Evolutionary conservation across 78 protist species (phyloP), one percentile per base, ranked within the genome.

Genomic region (Dictyostelium discoideum): DNA sequence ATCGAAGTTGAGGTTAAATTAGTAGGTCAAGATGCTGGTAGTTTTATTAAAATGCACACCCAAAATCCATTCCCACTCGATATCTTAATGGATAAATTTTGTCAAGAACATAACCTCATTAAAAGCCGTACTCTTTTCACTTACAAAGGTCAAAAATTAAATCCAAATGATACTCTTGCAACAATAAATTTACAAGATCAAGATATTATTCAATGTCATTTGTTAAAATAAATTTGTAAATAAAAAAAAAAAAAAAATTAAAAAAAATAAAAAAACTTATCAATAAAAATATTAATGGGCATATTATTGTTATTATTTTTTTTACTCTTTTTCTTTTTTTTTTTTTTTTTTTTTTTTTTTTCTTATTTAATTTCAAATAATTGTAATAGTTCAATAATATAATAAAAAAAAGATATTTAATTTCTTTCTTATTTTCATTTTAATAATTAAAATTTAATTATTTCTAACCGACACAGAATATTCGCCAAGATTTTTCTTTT

Each of bases 1-100:
- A 90, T 90, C 48, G 88, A 90, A 54, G 88, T 90, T 26, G 95
- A 90, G 48, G 95, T 90, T 14, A 80, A 77, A 83, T 85, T 90
- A 3, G 83, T 82, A 20, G 95, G 95, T 9, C 84, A 82, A 48
- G 88, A 90, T 37, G 85, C 95, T 18, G 88, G 95, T 5, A 90
- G 95, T 69, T 72, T 81, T 54, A 82, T 90, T 10, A 90, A 90
- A 39, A 80, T 90, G 87, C 74, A 90, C 40, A 90, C 95, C 22
- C 24, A 65, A 20, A 90, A 90, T 60, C 95, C 95, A 32, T 77
- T 90, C 80, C 95, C 95, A 73, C 84, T 90, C 14, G 46, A 90
- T 3, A 72, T 90, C 76, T 86, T 90, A 48, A 90, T 90, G 95
- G 95, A 90, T 0, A 90, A 90, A 60, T 90, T 90, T 46, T 90